These are phyloP conservation scores for Ascochyta rabiei DNA, from an alignment of 2,329 filamentous ascomycete species.

Conservation along the genomic window DNA sequence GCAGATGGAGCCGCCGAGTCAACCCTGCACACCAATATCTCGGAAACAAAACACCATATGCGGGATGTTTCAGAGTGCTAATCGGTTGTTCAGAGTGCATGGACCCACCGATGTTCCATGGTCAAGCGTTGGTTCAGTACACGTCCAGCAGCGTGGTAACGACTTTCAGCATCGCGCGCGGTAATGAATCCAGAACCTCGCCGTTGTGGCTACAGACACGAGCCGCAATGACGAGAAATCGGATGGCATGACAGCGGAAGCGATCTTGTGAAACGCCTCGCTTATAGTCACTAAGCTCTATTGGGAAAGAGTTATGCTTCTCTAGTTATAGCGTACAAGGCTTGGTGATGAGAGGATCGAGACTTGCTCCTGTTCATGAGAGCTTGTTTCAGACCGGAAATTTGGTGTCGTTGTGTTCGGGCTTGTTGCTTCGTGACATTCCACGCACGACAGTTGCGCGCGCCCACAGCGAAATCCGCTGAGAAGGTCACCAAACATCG, in stretches of 20 bases:
- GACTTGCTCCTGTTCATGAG: conserved; percentile 22
- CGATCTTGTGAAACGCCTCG: conserved; percentile 26
- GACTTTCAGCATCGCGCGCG: conserved; percentile 8
- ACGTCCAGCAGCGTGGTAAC: conserved; percentile 25
- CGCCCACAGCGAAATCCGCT: too few species aligned
- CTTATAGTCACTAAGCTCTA: conserved; percentile 15
- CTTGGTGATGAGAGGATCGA: conserved; percentile 23
- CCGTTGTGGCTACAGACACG: conserved; percentile 13
- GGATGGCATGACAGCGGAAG: conserved; percentile 24
- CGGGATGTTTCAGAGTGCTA: conserved; percentile 16
- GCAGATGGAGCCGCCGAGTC: conserved; percentile 14
- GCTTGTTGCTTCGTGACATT: background rate
- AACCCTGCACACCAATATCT: conserved; percentile 24
- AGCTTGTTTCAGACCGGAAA: conserved; percentile 27
- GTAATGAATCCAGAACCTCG: conserved; percentile 1
- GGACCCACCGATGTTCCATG: conserved; percentile 26
- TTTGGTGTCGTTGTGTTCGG: conserved; percentile 10
- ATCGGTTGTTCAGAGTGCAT: conserved; percentile 20
- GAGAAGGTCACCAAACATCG: too few species aligned
- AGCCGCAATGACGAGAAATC: conserved; percentile 15
- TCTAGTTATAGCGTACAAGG: background rate
- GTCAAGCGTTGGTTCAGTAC: conserved; percentile 20
- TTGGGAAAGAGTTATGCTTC: background rate
- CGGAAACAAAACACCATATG: conserved; percentile 26
- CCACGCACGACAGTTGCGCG: too few species aligned